phyloP scores from a whole-genome alignment of 106 monocot species.

The Triglochin maritima region DNA sequence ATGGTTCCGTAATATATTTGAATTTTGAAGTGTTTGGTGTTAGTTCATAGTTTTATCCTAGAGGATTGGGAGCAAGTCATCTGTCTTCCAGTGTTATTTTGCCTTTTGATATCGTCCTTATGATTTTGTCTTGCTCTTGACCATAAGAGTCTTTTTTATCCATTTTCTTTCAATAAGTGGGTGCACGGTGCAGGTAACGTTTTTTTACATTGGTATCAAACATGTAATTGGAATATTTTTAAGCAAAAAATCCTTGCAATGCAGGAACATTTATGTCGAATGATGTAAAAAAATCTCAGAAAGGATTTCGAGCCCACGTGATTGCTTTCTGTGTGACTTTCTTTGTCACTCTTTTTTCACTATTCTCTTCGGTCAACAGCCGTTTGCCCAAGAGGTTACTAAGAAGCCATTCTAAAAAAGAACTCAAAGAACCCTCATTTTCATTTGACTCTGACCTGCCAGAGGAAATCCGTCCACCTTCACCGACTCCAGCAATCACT shows the following conservation, averaged over 20 bases:
- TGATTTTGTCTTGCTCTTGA: too few species aligned
- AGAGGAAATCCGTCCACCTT: conserved; percentile 49
- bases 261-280: neutral
- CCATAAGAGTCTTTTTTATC: too few species aligned
- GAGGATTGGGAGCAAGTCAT: too few species aligned
- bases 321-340: neutral
- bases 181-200: too few species aligned
- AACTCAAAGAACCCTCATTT: neutral
- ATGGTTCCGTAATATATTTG: too few species aligned
- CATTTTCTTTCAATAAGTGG: too few species aligned
- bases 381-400: conserved; percentile 25
- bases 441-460: conserved; percentile 4
- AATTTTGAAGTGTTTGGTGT: too few species aligned
- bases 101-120: too few species aligned
- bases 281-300: neutral
- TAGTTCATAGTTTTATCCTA: too few species aligned
- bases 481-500: conserved; percentile 40
- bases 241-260: neutral
- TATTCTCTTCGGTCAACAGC: conserved; percentile 25
- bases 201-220: neutral
- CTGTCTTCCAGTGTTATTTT: too few species aligned
- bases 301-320: neutral
- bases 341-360: conserved; percentile 1
- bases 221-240: neutral
- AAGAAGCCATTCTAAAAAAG: neutral